Percentiles rank a stretch among this genome's conserved stretches.
These are phyloP conservation scores for Ailanthus altissimus DNA, from an alignment of 345 rosid species.

Conservation along the genomic window DNA sequence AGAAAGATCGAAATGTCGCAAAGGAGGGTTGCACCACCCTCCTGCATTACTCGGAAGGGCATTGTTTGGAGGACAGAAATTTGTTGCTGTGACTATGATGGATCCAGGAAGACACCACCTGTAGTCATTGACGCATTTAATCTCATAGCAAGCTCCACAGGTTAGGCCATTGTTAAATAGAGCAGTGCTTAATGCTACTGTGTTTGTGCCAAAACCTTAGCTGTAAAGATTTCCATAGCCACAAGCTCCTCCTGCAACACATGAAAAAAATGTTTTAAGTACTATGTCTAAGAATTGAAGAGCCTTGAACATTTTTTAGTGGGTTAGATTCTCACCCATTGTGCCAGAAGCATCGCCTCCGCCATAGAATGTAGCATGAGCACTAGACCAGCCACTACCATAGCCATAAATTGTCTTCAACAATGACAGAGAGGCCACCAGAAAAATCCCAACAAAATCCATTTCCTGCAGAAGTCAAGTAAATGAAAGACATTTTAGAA, in stretches of 20 bases:
- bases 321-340: constrained; percentile 37
- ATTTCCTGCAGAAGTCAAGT: constrained; percentile 33
- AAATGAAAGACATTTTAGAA: background rate
- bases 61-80: constrained; percentile 44
- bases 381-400: constrained; percentile 36
- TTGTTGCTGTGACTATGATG: constrained; percentile 38
- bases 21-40: constrained; percentile 45
- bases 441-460: constrained; percentile 35
- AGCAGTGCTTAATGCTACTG: constrained; percentile 34
- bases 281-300: background rate
- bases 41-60: constrained; percentile 36
- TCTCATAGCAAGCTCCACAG: constrained; percentile 43
- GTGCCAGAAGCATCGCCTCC: constrained; percentile 52
- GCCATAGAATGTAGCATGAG: constrained; percentile 52
- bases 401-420: constrained; percentile 34
- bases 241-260: constrained; percentile 32
- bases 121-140: constrained; percentile 34
- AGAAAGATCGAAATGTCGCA: constrained; percentile 39
- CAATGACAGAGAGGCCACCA: constrained; percentile 35
- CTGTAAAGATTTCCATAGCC: constrained; percentile 36
- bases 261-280: background rate
- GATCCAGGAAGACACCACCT: constrained; percentile 39
- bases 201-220: constrained; percentile 32
- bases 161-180: constrained; percentile 35
- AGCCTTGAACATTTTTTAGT: background rate